phyloP scores from a whole-genome alignment of 306 rosid species.

The Abrus pulchellus region DNA sequence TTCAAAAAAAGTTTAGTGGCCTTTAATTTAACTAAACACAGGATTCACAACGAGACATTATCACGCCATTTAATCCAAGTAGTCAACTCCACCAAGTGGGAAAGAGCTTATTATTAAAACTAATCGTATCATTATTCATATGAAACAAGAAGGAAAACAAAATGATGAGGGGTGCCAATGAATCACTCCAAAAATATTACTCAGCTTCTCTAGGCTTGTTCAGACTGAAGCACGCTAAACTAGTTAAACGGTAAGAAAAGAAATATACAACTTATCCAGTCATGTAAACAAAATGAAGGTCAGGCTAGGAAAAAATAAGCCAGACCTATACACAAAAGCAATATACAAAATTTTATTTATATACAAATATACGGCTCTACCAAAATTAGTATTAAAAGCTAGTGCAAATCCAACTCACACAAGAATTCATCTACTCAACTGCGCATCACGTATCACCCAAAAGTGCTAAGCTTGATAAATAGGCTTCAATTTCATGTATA shows the following conservation, averaged over 20 bases:
- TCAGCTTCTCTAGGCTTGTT: neutral
- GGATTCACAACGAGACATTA: too few relatives aligned
- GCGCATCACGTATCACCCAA: slow-evolving; percentile 41
- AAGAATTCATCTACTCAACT: slow-evolving; percentile 45
- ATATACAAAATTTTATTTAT: slow-evolving; percentile 48
- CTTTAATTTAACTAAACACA: too few relatives aligned
- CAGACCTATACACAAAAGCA: slow-evolving; percentile 48
- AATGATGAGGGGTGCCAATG: too few relatives aligned
- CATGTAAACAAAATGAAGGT: slow-evolving; percentile 45
- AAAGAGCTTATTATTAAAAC: too few relatives aligned
- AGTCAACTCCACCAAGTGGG: too few relatives aligned
- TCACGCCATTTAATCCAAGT: too few relatives aligned
- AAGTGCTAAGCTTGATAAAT: slow-evolving; percentile 29
- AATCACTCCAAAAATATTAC: too few relatives aligned
- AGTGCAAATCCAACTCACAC: slow-evolving; percentile 38
- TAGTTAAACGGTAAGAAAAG: slow-evolving; percentile 11
- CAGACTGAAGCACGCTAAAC: slow-evolving; percentile 28
- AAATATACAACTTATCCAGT: slow-evolving; percentile 28
- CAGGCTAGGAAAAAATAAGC: slow-evolving; percentile 56
- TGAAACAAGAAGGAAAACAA: too few relatives aligned
- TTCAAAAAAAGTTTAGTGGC: too few relatives aligned
- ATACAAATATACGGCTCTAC: slow-evolving; percentile 47
- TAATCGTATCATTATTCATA: too few relatives aligned
- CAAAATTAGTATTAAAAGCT: slow-evolving; percentile 36
- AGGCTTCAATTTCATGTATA: slow-evolving; percentile 42